Evolutionary conservation across 352 stramenopile genomes (phyloP).

Genomic region (Globisporangium nagaii): DNA sequence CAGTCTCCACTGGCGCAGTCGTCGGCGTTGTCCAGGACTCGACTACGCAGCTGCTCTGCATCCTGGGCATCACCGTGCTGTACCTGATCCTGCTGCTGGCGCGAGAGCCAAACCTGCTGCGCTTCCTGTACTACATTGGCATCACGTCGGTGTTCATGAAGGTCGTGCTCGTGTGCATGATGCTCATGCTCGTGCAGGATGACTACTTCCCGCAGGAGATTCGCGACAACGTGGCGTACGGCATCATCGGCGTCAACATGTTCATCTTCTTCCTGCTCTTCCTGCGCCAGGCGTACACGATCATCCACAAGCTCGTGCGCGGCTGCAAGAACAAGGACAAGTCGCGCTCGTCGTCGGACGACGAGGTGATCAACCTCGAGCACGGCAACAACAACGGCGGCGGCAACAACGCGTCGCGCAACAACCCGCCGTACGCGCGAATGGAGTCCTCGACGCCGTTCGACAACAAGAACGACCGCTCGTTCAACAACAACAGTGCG

Average conservation of each 20-base stretch:
- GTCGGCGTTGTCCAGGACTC: slow-evolving; percentile 66
- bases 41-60: slow-evolving; percentile 67
- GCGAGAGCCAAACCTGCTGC: slow-evolving; percentile 69
- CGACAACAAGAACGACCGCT: slow-evolving; percentile 5
- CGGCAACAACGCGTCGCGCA: background rate
- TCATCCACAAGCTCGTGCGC: slow-evolving; percentile 59
- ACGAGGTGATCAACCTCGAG: slow-evolving; percentile 49
- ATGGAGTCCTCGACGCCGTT: slow-evolving; percentile 13
- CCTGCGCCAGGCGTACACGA: slow-evolving; percentile 71
- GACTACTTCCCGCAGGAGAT: slow-evolving; percentile 76
- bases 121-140: slow-evolving; percentile 83
- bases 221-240: slow-evolving; percentile 81
- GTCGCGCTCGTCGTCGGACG: slow-evolving; percentile 16
- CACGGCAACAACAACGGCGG: slow-evolving; percentile 26
- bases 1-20: slow-evolving; percentile 59
- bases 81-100: slow-evolving; percentile 69
- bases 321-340: slow-evolving; percentile 41
- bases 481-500: background rate
- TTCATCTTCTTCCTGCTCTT: slow-evolving; percentile 83
- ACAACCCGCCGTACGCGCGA: slow-evolving; percentile 12
- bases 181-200: slow-evolving; percentile 73
- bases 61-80: slow-evolving; percentile 58
- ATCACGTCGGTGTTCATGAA: slow-evolving; percentile 78
- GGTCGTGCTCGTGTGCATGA: slow-evolving; percentile 72
- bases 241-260: slow-evolving; percentile 80